Conservation (phyloP, 192 early-diverging fungal genomes). For the Dissophora globulifera region DNA sequence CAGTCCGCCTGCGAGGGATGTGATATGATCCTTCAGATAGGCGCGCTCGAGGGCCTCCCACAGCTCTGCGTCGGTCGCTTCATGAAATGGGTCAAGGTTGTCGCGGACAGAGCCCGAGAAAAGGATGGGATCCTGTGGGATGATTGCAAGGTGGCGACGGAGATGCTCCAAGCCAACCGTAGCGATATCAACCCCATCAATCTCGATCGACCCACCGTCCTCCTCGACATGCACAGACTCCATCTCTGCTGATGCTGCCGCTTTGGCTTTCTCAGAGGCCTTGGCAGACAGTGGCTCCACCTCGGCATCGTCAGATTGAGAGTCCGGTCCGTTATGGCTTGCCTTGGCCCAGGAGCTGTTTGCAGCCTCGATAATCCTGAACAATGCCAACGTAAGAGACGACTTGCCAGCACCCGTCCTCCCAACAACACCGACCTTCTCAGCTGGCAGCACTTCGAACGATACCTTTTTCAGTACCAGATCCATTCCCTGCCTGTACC, state of each 20-base stretch:
- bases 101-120: conserved; percentile 68
- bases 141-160: conserved; percentile 76
- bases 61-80: conserved; percentile 66
- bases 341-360: conserved; percentile 43
- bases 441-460: conserved; percentile 34
- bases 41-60: conserved; percentile 66
- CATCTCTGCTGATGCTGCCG: no score
- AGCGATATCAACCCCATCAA: conserved; percentile 82
- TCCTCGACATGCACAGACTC: no score
- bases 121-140: conserved; percentile 86
- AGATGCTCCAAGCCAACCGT: conserved; percentile 68
- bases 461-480: conserved; percentile 79
- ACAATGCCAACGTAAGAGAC: conserved; percentile 61
- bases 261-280: no score
- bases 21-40: conserved; percentile 54
- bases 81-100: conserved; percentile 83
- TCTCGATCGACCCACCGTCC: conserved; percentile 73
- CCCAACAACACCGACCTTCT: conserved; percentile 84
- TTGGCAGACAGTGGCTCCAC: no score
- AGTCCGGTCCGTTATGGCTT: conserved; percentile 9
- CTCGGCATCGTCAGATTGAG: no score
- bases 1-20: conserved; percentile 28
- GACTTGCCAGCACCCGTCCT: conserved; percentile 63
- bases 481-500: conserved; percentile 84
- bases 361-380: conserved; percentile 59